Percentiles rank a stretch among this genome's conserved stretches.
Evolutionary conservation across 805 yeast species (phyloP).

Genomic region (Lipomyces sp.): DNA sequence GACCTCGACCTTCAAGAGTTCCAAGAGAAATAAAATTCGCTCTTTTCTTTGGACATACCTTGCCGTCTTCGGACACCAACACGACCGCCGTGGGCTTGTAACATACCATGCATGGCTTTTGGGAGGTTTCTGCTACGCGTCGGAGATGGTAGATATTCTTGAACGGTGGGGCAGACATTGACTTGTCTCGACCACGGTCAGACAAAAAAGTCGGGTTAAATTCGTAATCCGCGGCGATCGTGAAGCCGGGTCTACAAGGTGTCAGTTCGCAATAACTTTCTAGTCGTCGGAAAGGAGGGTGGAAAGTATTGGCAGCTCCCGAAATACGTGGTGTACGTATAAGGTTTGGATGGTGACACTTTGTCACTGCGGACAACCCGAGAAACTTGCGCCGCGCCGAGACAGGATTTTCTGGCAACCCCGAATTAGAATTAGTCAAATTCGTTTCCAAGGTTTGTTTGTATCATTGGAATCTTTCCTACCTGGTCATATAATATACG

Average conservation of each 20-base stretch:
- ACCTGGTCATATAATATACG: background rate
- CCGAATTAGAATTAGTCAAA: background rate
- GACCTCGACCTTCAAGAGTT: background rate
- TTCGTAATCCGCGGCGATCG: background rate
- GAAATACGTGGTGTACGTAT: background rate
- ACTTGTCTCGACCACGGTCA: background rate
- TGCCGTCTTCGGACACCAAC: constrained; percentile 53
- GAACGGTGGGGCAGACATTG: constrained; percentile 40
- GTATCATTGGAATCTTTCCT: background rate
- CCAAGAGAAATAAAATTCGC: background rate
- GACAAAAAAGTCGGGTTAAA: background rate
- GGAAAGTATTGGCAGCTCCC: background rate
- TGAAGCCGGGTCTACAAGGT: too few relatives aligned
- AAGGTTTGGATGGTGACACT: background rate
- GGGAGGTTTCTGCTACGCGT: constrained; percentile 52
- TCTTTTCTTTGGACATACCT: constrained; percentile 26
- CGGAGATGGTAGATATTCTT: constrained; percentile 53
- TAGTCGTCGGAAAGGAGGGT: too few relatives aligned
- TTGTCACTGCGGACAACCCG: background rate
- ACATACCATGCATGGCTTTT: constrained; percentile 58
- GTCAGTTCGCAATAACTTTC: too few relatives aligned
- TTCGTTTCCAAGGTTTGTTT: background rate
- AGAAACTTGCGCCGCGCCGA: background rate
- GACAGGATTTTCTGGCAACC: background rate
- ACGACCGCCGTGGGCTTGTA: constrained; percentile 59